Percentiles rank a stretch among this genome's conserved stretches.
Conservation (phyloP, 73 alveolate genomes). For the Urostyla sp. region DNA sequence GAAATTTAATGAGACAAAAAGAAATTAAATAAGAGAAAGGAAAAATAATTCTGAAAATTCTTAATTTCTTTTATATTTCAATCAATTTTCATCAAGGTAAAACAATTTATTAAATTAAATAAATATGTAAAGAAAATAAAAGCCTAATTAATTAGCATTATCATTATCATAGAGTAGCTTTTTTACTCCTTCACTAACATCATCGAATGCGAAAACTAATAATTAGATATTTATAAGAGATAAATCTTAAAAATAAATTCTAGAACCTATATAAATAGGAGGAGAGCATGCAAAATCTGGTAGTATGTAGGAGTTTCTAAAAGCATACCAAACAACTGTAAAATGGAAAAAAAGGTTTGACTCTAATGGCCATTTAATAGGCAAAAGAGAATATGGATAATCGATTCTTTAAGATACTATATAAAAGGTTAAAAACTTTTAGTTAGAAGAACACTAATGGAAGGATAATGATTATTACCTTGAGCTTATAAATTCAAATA, state of each 20-base stretch:
- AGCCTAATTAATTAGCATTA: neutral
- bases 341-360: conserved; percentile 2
- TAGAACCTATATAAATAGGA: conserved; percentile 1
- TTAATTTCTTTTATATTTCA: neutral
- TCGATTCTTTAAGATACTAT: neutral
- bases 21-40: neutral
- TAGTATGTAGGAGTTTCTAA: conserved; percentile 7
- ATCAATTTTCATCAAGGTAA: neutral
- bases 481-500: neutral
- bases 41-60: neutral
- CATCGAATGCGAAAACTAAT: too few species aligned
- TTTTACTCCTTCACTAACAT: too few species aligned
- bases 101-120: neutral
- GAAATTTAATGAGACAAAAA: neutral
- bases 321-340: conserved; percentile 17
- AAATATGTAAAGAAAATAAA: neutral
- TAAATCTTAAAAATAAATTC: neutral
- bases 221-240: too few species aligned
- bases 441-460: neutral
- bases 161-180: too few species aligned
- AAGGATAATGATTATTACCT: conserved; percentile 12
- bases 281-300: neutral
- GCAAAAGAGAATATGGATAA: neutral
- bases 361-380: neutral
- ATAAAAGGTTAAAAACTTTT: neutral